Percentiles rank a stretch among this genome's conserved stretches.
phyloP scores from a whole-genome alignment of 2,329 filamentous ascomycete species.

The Cytospora chrysosperma region DNA sequence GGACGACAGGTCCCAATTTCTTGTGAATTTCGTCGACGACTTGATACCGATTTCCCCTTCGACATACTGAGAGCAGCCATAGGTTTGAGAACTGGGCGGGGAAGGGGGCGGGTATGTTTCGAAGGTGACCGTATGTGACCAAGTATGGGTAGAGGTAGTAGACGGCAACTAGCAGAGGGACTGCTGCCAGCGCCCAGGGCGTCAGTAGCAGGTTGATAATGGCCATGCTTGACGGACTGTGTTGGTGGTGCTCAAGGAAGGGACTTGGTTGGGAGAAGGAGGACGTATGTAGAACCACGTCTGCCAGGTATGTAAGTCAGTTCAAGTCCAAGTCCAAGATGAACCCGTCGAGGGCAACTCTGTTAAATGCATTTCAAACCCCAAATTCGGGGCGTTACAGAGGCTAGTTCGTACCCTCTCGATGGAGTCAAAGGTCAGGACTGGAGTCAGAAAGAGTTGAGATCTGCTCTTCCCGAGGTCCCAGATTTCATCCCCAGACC shows the following conservation, averaged over 20 bases:
- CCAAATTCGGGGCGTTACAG: too few relatives aligned
- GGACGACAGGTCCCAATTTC: constrained; percentile 74
- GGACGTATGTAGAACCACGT: too few relatives aligned
- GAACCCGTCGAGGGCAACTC: neutral
- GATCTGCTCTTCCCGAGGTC: neutral
- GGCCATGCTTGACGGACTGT: constrained; percentile 30
- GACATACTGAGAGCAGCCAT: constrained; percentile 70
- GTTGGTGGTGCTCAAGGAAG: too few relatives aligned
- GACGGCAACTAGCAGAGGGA: constrained; percentile 48
- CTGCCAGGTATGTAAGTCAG: too few relatives aligned
- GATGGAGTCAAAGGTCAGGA: too few relatives aligned
- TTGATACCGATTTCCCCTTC: constrained; percentile 63
- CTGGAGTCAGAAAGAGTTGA: too few relatives aligned
- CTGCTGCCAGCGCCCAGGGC: constrained; percentile 46
- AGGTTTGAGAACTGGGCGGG: constrained; percentile 69
- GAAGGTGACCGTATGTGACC: constrained; percentile 49
- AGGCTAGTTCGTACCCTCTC: too few relatives aligned
- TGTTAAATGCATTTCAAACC: neutral
- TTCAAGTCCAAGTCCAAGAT: too few relatives aligned
- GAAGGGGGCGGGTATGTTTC: constrained; percentile 61
- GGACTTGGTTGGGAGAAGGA: too few relatives aligned
- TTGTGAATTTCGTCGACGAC: constrained; percentile 72
- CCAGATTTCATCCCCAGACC: neutral
- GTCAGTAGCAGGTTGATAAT: constrained; percentile 38
- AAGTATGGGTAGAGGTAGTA: constrained; percentile 63